phyloP scores from a whole-genome alignment of 2,329 filamentous ascomycete genomes.

The Zymoseptoria passerinii region DNA sequence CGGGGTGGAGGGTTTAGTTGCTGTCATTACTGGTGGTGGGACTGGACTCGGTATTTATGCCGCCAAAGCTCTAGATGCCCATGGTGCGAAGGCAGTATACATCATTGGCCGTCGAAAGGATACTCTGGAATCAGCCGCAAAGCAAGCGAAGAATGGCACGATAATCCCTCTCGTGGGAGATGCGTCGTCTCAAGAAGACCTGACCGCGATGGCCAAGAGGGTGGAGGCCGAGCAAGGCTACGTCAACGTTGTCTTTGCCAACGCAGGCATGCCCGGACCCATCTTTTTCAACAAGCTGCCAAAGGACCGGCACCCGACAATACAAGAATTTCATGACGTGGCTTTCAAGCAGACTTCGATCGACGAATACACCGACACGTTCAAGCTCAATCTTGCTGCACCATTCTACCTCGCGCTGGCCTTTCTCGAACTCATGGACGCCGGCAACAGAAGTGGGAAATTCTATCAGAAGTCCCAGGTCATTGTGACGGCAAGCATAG shows the following conservation, averaged over 20 bases:
- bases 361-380: conserved; percentile 13
- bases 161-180: conserved; percentile 41
- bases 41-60: conserved; percentile 43
- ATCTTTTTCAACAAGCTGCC: neutral
- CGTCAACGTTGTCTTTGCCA: conserved; percentile 23
- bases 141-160: conserved; percentile 28
- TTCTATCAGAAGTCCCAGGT: conserved; percentile 39
- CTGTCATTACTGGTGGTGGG: conserved; percentile 47
- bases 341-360: neutral
- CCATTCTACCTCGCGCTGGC: conserved; percentile 38
- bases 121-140: conserved; percentile 38
- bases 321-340: no score
- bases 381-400: conserved; percentile 39
- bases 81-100: conserved; percentile 46
- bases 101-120: conserved; percentile 45
- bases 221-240: conserved; percentile 32
- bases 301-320: no score
- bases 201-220: conserved; percentile 33
- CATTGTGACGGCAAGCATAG: conserved; percentile 37
- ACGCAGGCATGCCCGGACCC: conserved; percentile 7
- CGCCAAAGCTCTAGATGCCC: conserved; percentile 35
- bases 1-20: conserved; percentile 45
- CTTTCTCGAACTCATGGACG: conserved; percentile 40
- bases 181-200: conserved; percentile 36
- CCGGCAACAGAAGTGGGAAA: conserved; percentile 34